A percentile compares a stretch with the other conserved stretches of the same genome.
phyloP scores from a whole-genome alignment of 148 eudicot genomes.

The Gaultheria prostrata region DNA sequence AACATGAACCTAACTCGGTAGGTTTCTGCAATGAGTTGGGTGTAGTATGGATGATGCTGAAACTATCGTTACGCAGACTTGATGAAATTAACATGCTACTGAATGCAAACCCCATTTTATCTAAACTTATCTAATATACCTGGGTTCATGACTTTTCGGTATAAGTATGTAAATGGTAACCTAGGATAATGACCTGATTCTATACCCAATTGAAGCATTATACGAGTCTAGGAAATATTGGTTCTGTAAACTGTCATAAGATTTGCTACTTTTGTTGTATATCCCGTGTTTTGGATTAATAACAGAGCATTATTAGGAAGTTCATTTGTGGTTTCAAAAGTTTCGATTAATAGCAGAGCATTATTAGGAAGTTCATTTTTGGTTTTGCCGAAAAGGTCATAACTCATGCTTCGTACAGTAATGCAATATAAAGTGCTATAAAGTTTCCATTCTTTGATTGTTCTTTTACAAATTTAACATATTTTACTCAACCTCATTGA shows the following conservation, averaged over 20 bases:
- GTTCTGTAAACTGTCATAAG: background rate
- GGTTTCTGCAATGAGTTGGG: background rate
- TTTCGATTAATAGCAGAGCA: background rate
- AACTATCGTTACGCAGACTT: background rate
- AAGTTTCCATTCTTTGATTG: background rate
- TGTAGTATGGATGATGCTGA: slow-evolving; percentile 9
- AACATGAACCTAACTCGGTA: background rate
- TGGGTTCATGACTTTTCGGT: background rate
- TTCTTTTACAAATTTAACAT: background rate
- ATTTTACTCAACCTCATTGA: background rate
- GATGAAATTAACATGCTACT: background rate
- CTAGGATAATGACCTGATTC: slow-evolving; percentile 2
- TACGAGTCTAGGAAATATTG: background rate
- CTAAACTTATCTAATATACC: background rate
- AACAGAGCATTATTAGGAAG: background rate
- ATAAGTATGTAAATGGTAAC: background rate
- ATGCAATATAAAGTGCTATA: background rate
- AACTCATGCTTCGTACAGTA: background rate
- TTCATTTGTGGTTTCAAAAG: background rate
- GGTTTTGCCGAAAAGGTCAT: background rate
- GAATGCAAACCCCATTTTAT: background rate
- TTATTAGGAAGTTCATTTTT: background rate
- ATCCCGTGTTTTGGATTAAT: background rate
- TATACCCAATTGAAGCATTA: background rate
- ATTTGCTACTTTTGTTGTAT: background rate